phyloP scores from a whole-genome alignment of 176 grass and related monocot genomes.

The Chloris gayana region DNA sequence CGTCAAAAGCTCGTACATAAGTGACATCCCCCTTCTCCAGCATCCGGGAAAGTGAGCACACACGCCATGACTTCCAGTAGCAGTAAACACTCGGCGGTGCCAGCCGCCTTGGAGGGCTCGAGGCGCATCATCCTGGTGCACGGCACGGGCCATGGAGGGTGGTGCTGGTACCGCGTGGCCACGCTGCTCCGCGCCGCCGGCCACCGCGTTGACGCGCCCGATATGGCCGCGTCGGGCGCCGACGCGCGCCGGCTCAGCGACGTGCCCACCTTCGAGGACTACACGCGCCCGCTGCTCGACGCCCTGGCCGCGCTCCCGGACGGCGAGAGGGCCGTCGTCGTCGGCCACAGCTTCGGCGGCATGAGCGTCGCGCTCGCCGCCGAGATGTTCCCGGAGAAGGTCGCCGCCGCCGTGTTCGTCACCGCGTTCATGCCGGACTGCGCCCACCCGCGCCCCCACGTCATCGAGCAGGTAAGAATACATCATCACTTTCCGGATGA shows the following conservation, averaged over 20 bases:
- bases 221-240: constrained; percentile 79
- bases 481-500: neutral
- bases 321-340: constrained; percentile 58
- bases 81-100: too few species aligned
- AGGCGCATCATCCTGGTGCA: constrained; percentile 77
- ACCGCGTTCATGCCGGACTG: constrained; percentile 68
- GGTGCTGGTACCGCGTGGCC: constrained; percentile 79
- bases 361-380: constrained; percentile 62
- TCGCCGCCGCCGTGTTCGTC: constrained; percentile 74
- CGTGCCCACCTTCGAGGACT: constrained; percentile 68
- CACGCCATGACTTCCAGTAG: too few species aligned
- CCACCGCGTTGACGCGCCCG: constrained; percentile 59
- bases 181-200: constrained; percentile 58
- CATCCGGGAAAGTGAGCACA: too few species aligned
- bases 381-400: constrained; percentile 82
- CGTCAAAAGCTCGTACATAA: too few species aligned
- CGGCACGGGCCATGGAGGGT: constrained; percentile 70
- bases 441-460: neutral
- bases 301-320: constrained; percentile 50
- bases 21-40: too few species aligned
- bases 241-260: constrained; percentile 56
- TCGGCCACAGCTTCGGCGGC: constrained; percentile 86
- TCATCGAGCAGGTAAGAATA: constrained; percentile 22
- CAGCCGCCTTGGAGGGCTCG: too few species aligned
- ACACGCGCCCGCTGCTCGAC: constrained; percentile 68